Conservation (phyloP, 192 early-diverging fungal genomes). For the Coemansia guatemalensis region DNA sequence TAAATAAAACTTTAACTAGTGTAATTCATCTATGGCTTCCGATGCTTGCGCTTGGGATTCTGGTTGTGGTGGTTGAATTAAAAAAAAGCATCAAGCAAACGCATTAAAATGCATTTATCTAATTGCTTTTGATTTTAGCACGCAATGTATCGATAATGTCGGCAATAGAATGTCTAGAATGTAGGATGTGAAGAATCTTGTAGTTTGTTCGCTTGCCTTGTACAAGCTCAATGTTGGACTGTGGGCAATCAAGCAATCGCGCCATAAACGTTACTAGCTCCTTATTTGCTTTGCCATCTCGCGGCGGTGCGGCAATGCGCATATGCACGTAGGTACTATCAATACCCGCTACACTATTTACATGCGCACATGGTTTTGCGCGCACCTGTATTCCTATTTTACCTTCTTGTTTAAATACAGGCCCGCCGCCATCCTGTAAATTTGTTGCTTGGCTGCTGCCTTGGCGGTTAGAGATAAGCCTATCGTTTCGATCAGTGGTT, state of each 20-base stretch:
- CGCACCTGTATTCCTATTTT: slow-evolving; percentile 5
- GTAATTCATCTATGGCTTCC: background rate
- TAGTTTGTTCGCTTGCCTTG: slow-evolving; percentile 11
- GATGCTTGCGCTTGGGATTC: background rate
- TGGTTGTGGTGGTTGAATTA: background rate
- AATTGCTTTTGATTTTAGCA: slow-evolving; percentile 2
- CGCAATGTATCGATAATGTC: slow-evolving; percentile 5
- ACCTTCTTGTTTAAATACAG: slow-evolving; percentile 2
- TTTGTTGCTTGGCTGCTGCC: background rate
- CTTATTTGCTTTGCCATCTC: slow-evolving; percentile 33
- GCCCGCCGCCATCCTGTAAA: background rate
- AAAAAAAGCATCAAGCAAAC: background rate
- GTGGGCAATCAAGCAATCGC: slow-evolving; percentile 14
- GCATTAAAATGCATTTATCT: background rate
- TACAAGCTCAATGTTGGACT: slow-evolving; percentile 8
- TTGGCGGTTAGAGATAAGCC: background rate
- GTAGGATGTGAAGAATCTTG: slow-evolving; percentile 15
- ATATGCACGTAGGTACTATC: slow-evolving; percentile 8
- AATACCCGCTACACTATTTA: slow-evolving; percentile 7
- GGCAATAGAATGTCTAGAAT: background rate
- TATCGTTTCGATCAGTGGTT: background rate
- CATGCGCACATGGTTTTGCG: slow-evolving; percentile 16
- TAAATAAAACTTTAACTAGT: background rate
- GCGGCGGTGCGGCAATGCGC: slow-evolving; percentile 34
- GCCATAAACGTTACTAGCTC: slow-evolving; percentile 26